Conservation (phyloP, 305 asterid species). For the Fraxinus paxiana region DNA sequence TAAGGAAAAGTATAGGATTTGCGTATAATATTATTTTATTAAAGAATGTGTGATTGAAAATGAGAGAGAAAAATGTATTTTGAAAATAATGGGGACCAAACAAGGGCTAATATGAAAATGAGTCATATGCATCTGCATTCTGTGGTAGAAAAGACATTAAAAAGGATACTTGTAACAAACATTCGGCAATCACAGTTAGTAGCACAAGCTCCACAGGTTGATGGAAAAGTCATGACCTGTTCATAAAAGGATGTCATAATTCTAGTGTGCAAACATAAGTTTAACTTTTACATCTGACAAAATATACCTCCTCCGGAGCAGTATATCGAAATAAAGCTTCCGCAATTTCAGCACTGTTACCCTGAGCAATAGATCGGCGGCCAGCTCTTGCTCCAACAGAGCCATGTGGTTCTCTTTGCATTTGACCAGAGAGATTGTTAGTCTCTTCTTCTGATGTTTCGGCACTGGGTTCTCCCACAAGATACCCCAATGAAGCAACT, state of each 20-base stretch:
- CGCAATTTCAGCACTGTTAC: slow-evolving; percentile 66
- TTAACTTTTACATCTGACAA: not conserved
- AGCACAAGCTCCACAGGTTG: slow-evolving; percentile 85
- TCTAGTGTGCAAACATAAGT: not conserved
- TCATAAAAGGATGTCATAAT: slow-evolving; percentile 4
- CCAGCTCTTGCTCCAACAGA: slow-evolving; percentile 84
- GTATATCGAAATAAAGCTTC: slow-evolving; percentile 84
- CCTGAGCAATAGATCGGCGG: slow-evolving; percentile 85
- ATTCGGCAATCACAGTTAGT: slow-evolving; percentile 66
- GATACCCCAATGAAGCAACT: slow-evolving; percentile 68
- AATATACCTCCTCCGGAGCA: slow-evolving; percentile 84
- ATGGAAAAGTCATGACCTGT: slow-evolving; percentile 90
- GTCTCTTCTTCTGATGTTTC: slow-evolving; percentile 29
- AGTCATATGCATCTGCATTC: not conserved
- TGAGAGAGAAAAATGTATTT: no score
- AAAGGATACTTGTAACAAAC: slow-evolving; percentile 90
- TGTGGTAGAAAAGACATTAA: not conserved
- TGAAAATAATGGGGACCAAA: no score
- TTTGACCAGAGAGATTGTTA: slow-evolving; percentile 26
- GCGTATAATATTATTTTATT: no score
- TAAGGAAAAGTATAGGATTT: no score
- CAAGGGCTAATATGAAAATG: not conserved
- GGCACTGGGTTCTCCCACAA: slow-evolving; percentile 39
- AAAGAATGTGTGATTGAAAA: no score
- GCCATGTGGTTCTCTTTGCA: slow-evolving; percentile 70